Conservation (phyloP, 2,329 filamentous ascomycete genomes). For the Colletotrichum abscissum region DNA sequence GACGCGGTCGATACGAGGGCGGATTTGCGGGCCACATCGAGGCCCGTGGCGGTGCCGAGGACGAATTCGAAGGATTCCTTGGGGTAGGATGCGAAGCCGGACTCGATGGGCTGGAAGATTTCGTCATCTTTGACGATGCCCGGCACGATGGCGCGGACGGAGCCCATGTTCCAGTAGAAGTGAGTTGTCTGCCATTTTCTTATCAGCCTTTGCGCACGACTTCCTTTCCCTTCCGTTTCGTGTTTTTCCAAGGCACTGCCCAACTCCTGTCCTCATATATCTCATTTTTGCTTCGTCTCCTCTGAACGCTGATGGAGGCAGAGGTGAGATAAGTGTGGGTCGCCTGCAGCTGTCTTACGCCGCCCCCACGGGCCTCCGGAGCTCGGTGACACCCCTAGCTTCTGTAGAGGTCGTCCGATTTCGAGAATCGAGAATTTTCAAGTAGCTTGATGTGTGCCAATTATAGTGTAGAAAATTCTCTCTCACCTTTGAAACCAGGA, state of each 20-base stretch:
- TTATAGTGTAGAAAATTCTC: background rate
- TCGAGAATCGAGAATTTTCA: background rate
- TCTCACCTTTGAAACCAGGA: slow-evolving; percentile 66
- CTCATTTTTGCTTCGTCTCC: background rate
- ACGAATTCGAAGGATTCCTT: slow-evolving; percentile 61
- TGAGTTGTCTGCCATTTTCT: slow-evolving; percentile 58
- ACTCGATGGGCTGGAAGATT: slow-evolving; percentile 60
- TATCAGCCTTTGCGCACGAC: slow-evolving; percentile 2
- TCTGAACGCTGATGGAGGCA: background rate
- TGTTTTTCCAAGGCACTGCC: background rate
- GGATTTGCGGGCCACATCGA: slow-evolving; percentile 52
- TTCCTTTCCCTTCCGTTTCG: background rate
- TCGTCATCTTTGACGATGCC: slow-evolving; percentile 60
- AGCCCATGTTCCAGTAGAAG: slow-evolving; percentile 69
- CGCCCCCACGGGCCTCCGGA: slow-evolving; percentile 21
- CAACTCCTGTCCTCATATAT: background rate
- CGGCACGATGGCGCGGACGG: slow-evolving; percentile 66
- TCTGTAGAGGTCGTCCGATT: background rate
- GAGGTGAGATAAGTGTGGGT: background rate
- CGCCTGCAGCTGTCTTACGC: background rate
- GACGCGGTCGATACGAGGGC: slow-evolving; percentile 51
- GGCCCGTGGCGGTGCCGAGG: slow-evolving; percentile 57
- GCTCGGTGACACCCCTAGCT: background rate
- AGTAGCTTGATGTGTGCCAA: background rate
- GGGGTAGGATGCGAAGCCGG: slow-evolving; percentile 63